Base-by-base conservation (phyloP, 129 eudicot genomes). In the Chrysanthemum seticuspe region DNA sequence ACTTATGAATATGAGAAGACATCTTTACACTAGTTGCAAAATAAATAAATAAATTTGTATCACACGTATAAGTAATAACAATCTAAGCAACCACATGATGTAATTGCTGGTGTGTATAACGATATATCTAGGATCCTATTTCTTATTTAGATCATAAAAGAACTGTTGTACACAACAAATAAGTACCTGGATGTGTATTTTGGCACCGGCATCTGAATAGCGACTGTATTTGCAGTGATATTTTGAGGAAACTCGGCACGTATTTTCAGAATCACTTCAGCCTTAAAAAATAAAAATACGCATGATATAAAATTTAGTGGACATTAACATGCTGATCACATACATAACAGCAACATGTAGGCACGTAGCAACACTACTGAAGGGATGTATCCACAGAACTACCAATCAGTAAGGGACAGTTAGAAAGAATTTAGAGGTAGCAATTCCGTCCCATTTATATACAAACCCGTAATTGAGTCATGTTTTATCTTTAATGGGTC, bases 181-280 rank as follows among this genome's bases (percentile, higher is more conserved):
- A 69, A 70, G 62, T 78, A 90, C 98, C 98, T 93, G 70, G 89
- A 83, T 50, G 98, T 93, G 75, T 81, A 89, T 44, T 80, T 54
- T 60, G 98, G 97, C 67, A 93, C 71, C 6, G 97, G 98, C 98
- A 93, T 89, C 83, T 93, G 96, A 67, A 86, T 85, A 49, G 70
- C 82, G 75, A 93, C 85, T 61, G 98, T 90, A 68, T 93, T 90
- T 59, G 98, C 98, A 9, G 88, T 84, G 75, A 86, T 84, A 81
- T 76, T 93, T 67, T 90, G 82, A 59, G 95, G 84, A 66, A 85
- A 93, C 80, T 89, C 96, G 10, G 95, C 96, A 25, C 92, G 92
- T 70, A 93, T 74, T 71, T 93, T 93, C 81, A 89, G 74, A 66
- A 84, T 87, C 68, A 93, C 96, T 68, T 89, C 92, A 48, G 96